Conservation (phyloP, 129 eudicot genomes). For the carrot (Daucus carota) region DH1_v3.0 NC_030382.2:35693001-35693500, state of each 20-base stretch:
- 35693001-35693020: not conserved
- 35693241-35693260: not conserved
- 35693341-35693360: conserved; percentile 21
- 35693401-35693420: conserved; percentile 80
- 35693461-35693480: conserved; percentile 80
- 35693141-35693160: not conserved
- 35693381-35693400: not conserved
- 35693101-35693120: not conserved
- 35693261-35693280: conserved; percentile 13
- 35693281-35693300: conserved; percentile 61
- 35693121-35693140: not conserved
- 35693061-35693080: not conserved
- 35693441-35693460: conserved; percentile 73
- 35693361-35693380: not conserved
- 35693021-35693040: not conserved
- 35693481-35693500: conserved; percentile 51
- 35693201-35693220: not conserved
- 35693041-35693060: not conserved
- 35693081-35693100: not conserved
- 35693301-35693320: conserved; percentile 87
- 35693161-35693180: conserved; percentile 21
- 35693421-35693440: conserved; percentile 65
- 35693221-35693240: not conserved
- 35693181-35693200: not conserved
- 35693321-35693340: conserved; percentile 29